A percentile compares a stretch with the other conserved stretches of the same genome.
Conservation (phyloP, 2,329 filamentous ascomycete genomes). For the Colletotrichum spaethianum region DNA sequence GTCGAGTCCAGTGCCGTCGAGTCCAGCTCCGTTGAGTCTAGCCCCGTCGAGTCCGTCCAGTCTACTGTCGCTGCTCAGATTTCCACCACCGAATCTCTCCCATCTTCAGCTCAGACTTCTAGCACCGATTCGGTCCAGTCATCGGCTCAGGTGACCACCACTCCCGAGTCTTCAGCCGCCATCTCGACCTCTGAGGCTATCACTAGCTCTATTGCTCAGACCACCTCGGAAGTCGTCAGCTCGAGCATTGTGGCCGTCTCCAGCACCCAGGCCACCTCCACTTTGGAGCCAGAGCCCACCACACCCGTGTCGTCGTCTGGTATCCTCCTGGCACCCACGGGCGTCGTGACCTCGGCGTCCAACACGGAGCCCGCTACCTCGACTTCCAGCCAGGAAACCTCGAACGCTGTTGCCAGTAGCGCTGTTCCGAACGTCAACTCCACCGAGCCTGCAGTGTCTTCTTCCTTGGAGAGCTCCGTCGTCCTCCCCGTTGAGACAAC, state of each 20-base stretch:
- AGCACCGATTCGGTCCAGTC: neutral
- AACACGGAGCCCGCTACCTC: slow-evolving; percentile 8
- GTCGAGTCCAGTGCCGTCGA: neutral
- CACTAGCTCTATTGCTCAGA: slow-evolving; percentile 19
- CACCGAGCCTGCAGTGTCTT: slow-evolving; percentile 21
- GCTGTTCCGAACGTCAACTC: slow-evolving; percentile 33
- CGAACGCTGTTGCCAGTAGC: neutral
- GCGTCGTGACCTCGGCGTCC: slow-evolving; percentile 47
- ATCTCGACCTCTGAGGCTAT: slow-evolving; percentile 1
- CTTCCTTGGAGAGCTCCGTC: slow-evolving; percentile 23
- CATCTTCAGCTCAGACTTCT: neutral
- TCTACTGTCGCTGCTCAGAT: neutral
- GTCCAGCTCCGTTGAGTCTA: neutral
- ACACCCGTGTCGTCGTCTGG: slow-evolving; percentile 40
- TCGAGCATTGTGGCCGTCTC: slow-evolving; percentile 9
- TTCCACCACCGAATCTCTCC: neutral
- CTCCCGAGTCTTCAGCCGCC: slow-evolving; percentile 2
- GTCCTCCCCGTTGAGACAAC: slow-evolving; percentile 17
- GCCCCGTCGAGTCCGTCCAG: neutral
- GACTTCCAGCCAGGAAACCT: slow-evolving; percentile 1
- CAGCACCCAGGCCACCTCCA: slow-evolving; percentile 1
- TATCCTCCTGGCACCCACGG: slow-evolving; percentile 51
- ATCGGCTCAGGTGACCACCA: neutral
- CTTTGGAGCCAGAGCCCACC: slow-evolving; percentile 10
- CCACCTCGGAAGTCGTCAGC: slow-evolving; percentile 25